These are phyloP conservation scores for Naganishia kalamii DNA, from an alignment of 768 basidiomycete genomes.

Conservation along the genomic window DNA sequence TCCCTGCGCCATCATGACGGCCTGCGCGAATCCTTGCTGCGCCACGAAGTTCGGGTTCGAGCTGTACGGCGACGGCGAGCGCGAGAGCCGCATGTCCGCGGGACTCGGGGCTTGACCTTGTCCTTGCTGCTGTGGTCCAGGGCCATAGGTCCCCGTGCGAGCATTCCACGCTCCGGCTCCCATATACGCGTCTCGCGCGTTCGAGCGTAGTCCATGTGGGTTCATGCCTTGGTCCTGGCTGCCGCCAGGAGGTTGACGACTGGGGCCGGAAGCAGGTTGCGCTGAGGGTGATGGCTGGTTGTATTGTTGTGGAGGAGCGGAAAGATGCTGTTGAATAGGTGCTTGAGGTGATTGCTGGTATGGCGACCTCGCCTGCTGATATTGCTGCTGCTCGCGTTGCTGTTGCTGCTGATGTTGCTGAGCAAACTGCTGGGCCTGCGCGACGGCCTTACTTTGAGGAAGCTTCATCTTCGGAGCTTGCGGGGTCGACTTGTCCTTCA, in stretches of 20 bases:
- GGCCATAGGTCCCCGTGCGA: slow-evolving; percentile 16
- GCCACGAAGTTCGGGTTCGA: slow-evolving; percentile 2
- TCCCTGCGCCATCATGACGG: slow-evolving; percentile 12
- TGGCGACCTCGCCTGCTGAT: slow-evolving; percentile 18
- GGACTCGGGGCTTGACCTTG: not conserved
- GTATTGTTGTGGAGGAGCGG: too few species aligned
- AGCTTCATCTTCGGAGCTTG: slow-evolving; percentile 38
- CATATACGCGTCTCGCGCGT: slow-evolving; percentile 21
- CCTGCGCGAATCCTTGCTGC: slow-evolving; percentile 11
- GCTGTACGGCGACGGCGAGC: slow-evolving; percentile 11
- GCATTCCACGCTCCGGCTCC: slow-evolving; percentile 19
- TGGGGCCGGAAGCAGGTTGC: not conserved
- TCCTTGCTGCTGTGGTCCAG: not conserved
- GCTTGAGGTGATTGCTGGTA: slow-evolving; percentile 19
- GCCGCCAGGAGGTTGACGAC: slow-evolving; percentile 5
- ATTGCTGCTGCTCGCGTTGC: slow-evolving; percentile 19
- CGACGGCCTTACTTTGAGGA: slow-evolving; percentile 31
- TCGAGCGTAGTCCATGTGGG: not conserved
- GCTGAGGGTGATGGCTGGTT: too few species aligned
- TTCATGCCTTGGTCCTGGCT: not conserved
- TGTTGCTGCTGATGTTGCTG: slow-evolving; percentile 18
- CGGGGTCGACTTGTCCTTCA: slow-evolving; percentile 39
- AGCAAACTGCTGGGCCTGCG: slow-evolving; percentile 12
- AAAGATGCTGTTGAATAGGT: slow-evolving; percentile 20
- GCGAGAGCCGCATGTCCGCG: not conserved